These are phyloP conservation scores for Melampsora larici-populina DNA, from an alignment of 1,284 basidiomycete species.

Conservation along the genomic window DNA sequence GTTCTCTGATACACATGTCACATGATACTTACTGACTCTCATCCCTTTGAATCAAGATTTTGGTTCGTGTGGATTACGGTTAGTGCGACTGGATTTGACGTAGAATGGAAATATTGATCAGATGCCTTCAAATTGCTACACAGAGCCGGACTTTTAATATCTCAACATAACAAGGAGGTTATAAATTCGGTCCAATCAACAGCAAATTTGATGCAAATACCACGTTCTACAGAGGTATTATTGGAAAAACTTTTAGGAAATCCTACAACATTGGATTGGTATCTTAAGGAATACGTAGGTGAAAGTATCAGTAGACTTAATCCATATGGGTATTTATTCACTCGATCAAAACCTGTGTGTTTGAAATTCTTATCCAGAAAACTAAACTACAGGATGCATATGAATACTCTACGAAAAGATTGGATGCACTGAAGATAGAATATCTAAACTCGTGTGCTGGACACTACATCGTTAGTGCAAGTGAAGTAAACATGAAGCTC, in stretches of 20 bases:
- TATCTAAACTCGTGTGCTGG: background rate
- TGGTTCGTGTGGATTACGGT: background rate
- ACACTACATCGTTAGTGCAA: background rate
- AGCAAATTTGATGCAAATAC: background rate
- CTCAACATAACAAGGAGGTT: background rate
- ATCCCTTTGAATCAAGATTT: background rate
- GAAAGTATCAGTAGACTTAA: background rate
- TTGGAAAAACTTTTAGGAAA: background rate
- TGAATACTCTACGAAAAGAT: background rate
- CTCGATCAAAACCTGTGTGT: background rate
- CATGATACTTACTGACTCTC: too few species aligned
- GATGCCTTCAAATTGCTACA: background rate
- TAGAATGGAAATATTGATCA: too few species aligned
- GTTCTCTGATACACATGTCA: too few species aligned
- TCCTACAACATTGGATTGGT: background rate
- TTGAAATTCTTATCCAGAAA: background rate
- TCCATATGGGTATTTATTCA: background rate
- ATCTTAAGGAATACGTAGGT: background rate
- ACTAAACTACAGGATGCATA: background rate
- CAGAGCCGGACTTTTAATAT: slow-evolving; percentile 3
- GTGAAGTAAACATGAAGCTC: background rate
- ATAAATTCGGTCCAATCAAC: slow-evolving; percentile 1
- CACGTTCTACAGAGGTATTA: background rate
- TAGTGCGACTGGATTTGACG: background rate
- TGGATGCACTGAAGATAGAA: background rate